These are phyloP conservation scores for Suhomyces sp. DNA, from an alignment of 805 yeast species.

Conservation along the genomic window DNA sequence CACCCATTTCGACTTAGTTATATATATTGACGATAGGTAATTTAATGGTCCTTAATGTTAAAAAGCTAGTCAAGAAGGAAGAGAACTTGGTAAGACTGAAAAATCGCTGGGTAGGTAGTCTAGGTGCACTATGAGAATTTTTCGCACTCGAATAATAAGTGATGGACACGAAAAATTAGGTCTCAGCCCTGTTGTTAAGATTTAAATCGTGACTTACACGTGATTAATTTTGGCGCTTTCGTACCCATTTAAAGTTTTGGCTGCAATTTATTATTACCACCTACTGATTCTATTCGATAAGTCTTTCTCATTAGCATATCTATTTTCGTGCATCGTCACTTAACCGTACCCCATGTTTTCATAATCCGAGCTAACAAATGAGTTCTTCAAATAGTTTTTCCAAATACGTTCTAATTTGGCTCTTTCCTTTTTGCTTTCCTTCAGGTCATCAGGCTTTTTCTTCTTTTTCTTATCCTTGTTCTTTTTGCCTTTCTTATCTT, in stretches of 20 bases:
- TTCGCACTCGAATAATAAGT: no score
- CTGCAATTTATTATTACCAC: no score
- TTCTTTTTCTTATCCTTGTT: conserved; percentile 10
- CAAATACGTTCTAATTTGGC: conserved; percentile 46
- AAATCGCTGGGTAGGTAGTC: background rate
- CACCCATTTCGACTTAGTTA: conserved; percentile 96
- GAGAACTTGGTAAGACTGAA: background rate
- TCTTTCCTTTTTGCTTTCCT: conserved; percentile 10
- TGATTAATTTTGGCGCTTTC: no score
- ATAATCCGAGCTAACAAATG: conserved; percentile 66
- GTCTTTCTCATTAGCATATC: no score
- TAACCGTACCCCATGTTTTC: conserved; percentile 49
- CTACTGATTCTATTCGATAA: no score
- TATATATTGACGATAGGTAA: conserved; percentile 72
- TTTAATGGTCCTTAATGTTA: conserved; percentile 64
- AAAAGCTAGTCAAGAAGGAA: background rate
- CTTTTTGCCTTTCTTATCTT: conserved; percentile 8
- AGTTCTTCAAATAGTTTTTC: conserved; percentile 54
- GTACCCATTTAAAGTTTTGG: no score
- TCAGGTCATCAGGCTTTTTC: conserved; percentile 10
- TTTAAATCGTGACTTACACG: no score
- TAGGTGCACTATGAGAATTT: conserved; percentile 4
- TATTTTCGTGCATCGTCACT: no score
- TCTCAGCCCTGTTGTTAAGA: no score
- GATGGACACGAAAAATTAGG: conserved; percentile 1